These are phyloP conservation scores for Cyphellophora europaea DNA, from an alignment of 2,329 filamentous ascomycete genomes.

Conservation along the genomic window DNA sequence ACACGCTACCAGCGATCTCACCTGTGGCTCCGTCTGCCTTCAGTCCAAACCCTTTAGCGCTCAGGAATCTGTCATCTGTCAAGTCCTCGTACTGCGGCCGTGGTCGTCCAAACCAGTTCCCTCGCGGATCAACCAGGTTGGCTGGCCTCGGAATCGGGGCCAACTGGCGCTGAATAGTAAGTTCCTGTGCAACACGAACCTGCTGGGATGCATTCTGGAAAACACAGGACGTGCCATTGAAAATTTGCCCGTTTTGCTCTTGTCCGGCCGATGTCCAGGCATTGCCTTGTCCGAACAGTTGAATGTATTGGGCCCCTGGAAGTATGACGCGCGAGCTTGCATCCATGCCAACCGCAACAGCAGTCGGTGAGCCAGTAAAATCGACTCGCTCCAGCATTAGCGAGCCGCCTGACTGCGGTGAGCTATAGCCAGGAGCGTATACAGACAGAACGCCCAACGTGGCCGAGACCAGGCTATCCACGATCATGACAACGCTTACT, in stretches of 20 bases:
- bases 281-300: slow-evolving; percentile 64
- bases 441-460: slow-evolving; percentile 44
- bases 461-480: slow-evolving; percentile 47
- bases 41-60: slow-evolving; percentile 32
- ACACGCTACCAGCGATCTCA: slow-evolving; percentile 4
- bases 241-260: slow-evolving; percentile 10
- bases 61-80: slow-evolving; percentile 30
- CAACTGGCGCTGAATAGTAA: slow-evolving; percentile 47
- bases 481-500: slow-evolving; percentile 46
- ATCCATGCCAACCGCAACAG: slow-evolving; percentile 27
- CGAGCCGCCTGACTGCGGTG: slow-evolving; percentile 37
- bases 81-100: slow-evolving; percentile 46
- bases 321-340: slow-evolving; percentile 26
- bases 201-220: slow-evolving; percentile 13
- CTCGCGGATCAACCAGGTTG: slow-evolving; percentile 34
- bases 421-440: slow-evolving; percentile 28
- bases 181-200: slow-evolving; percentile 20
- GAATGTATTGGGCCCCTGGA: slow-evolving; percentile 42
- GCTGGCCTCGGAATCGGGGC: slow-evolving; percentile 33
- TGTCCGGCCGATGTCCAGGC: slow-evolving; percentile 40
- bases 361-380: slow-evolving; percentile 39
- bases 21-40: slow-evolving; percentile 47
- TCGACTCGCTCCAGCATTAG: slow-evolving; percentile 47
- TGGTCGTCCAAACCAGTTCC: slow-evolving; percentile 42
- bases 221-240: slow-evolving; percentile 18